A percentile compares a stretch with the other conserved stretches of the same genome.
Evolutionary conservation across 768 basidiomycete genomes (phyloP).

Genomic region (Hirschioporus abietinus): DNA sequence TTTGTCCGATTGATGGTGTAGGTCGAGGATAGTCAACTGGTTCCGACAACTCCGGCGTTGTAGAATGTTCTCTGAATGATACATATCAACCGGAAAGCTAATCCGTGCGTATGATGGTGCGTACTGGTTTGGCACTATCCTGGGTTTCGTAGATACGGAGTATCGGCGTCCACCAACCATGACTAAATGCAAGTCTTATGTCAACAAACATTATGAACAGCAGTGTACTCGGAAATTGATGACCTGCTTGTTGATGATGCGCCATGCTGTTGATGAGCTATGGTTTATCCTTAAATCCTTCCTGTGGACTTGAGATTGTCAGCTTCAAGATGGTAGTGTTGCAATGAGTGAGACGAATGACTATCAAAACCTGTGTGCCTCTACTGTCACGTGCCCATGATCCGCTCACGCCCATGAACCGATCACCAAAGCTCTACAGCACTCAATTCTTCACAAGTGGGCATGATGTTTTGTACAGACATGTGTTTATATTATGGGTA

Average conservation of each 20-base stretch:
- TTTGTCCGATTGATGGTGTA: conserved; percentile 30
- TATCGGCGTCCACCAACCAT: conserved; percentile 48
- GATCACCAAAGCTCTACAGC: too few relatives aligned
- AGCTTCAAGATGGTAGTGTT: conserved; percentile 12
- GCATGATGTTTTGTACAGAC: too few relatives aligned
- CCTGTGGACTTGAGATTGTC: too few relatives aligned
- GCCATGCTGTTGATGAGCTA: conserved; percentile 13
- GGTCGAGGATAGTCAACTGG: conserved; percentile 51
- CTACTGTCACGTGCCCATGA: too few relatives aligned
- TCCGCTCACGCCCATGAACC: too few relatives aligned
- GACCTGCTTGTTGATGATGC: conserved; percentile 47
- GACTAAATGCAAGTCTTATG: conserved; percentile 17
- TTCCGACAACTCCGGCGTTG: too few relatives aligned
- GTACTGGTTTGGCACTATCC: too few relatives aligned
- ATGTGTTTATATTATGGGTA: too few relatives aligned
- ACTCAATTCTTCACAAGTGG: too few relatives aligned
- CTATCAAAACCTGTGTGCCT: too few relatives aligned
- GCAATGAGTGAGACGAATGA: conserved; percentile 23
- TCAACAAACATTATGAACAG: not conserved
- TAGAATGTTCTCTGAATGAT: too few relatives aligned
- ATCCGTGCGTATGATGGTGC: not conserved
- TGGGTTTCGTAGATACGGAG: conserved; percentile 31
- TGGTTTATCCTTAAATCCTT: too few relatives aligned
- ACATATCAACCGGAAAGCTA: not conserved
- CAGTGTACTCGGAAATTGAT: conserved; percentile 18